Base-by-base conservation (phyloP, 2,329 filamentous ascomycete genomes). In the Neofusicoccum kwambonambiense region DNA sequence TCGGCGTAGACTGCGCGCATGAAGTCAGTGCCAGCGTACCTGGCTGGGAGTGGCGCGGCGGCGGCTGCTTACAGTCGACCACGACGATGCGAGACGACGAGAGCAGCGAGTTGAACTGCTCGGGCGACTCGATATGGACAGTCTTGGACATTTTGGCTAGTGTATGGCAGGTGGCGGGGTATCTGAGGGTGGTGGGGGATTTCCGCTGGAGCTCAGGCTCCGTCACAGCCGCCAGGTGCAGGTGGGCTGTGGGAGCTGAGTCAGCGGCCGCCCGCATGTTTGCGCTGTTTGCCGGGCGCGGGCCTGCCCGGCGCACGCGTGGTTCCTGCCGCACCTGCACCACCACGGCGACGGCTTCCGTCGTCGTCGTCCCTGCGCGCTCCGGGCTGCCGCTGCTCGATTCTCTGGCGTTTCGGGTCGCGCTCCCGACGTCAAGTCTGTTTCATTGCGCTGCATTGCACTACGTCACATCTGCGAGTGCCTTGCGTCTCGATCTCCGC, bases 81-180 rank as follows among this genome's bases (percentile, higher is more conserved):
- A 98, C 89, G 47, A 98, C 91, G 66, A 97, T 87, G 69, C 86
- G 87, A 39, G 91, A 93, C 64, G 85, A 87, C 67, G 85, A 85
- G 67, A 97, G 83, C 92, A 96, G 72, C 15, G 70, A 69, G 68
- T 69, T 76, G 67, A 79, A 72, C 69, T 80, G 77, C 45, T 73
- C 67, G 12, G 79, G 75, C 52, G 79, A 81, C 45, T 76, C 73
- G 66, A 82, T 79, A 65, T 78, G 71, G 49, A 81, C 75, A 7
- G 77, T 77, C 65, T 77, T 76, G 42, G 80, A 79, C 81, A 82
- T 83, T 66, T 52, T 72, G 73, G 72, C 58, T 47, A 31, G 42
- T 68, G 15, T 44, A 13, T 56, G 22, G 58, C n/a, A 19, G 17
- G 42, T 13, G 56, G 42, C 56, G 56, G 56, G 56, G 56, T 47